Evolutionary conservation across 225 moss, liverwort and hornwort species (phyloP).

Genomic region (Marchantia polymorpha): DNA sequence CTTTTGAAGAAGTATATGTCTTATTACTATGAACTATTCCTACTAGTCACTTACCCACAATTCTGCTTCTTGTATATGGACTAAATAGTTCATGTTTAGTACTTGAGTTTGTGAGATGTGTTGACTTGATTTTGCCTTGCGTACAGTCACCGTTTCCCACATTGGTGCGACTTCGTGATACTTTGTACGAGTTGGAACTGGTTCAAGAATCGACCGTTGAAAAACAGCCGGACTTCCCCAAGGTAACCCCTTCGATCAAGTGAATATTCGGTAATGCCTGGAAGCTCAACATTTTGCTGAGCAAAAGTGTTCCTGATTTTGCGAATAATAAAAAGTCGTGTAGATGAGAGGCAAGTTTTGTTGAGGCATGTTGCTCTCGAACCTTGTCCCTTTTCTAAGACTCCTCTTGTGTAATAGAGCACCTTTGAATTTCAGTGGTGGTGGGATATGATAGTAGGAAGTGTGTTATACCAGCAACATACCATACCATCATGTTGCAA

Average conservation of each 20-base stretch:
- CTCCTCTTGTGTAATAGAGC: not conserved
- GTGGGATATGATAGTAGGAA: not conserved
- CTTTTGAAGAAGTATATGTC: not conserved
- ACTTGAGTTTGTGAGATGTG: not conserved
- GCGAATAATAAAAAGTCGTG: not conserved
- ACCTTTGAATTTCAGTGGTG: not conserved
- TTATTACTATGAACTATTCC: not conserved
- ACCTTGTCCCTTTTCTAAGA: not conserved
- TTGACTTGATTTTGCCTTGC: conserved; percentile 3
- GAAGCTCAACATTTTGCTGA: not conserved
- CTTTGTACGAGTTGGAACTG: conserved; percentile 47
- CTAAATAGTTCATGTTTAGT: not conserved
- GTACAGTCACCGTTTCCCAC: conserved; percentile 51
- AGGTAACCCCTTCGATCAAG: conserved; percentile 3
- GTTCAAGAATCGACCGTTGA: conserved; percentile 51
- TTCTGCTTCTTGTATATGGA: not conserved
- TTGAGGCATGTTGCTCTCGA: conserved; percentile 1
- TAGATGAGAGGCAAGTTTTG: not conserved
- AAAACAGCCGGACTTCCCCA: conserved; percentile 52
- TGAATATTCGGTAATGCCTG: not conserved
- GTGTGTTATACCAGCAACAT: not conserved
- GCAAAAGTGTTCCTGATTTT: not conserved
- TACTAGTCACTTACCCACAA: not conserved
- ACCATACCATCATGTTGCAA: not conserved
- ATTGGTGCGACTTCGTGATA: conserved; percentile 49